Conservation (phyloP, 495 filamentous ascomycete species). For the Lasiosphaeria ovina region DNA sequence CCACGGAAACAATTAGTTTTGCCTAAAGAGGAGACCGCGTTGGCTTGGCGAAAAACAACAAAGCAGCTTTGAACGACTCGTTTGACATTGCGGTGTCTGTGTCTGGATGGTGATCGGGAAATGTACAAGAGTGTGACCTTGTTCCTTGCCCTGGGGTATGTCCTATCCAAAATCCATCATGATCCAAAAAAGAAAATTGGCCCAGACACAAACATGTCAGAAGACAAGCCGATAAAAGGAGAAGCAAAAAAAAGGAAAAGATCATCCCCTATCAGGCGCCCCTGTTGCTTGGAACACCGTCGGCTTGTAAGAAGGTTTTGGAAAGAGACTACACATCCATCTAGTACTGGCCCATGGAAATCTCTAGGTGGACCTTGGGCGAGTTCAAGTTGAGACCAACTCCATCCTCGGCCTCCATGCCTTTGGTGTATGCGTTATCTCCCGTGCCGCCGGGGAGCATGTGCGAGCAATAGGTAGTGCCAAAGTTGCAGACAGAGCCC, state of each 20-base stretch:
- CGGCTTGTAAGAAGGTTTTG: slow-evolving; percentile 5
- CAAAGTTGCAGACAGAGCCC: slow-evolving; percentile 31
- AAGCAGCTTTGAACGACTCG: not conserved
- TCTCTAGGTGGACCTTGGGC: slow-evolving; percentile 17
- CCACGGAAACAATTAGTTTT: not conserved
- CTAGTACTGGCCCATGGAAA: slow-evolving; percentile 24
- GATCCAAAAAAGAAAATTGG: not conserved
- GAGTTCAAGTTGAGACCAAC: slow-evolving; percentile 34
- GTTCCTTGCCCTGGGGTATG: not conserved
- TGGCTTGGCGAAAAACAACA: not conserved
- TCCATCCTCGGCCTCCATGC: slow-evolving; percentile 35
- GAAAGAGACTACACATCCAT: not conserved
- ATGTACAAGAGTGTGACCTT: not conserved
- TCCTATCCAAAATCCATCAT: not conserved
- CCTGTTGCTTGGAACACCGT: slow-evolving; percentile 5
- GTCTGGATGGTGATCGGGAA: not conserved
- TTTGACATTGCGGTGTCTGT: not conserved
- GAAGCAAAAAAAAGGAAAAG: slow-evolving; percentile 12
- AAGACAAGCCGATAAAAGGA: slow-evolving; percentile 2
- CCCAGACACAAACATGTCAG: not conserved
- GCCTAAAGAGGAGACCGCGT: not conserved
- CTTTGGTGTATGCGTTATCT: slow-evolving; percentile 36
- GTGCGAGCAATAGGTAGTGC: slow-evolving; percentile 27
- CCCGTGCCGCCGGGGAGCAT: slow-evolving; percentile 33
- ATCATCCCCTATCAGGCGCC: slow-evolving; percentile 16